Base-by-base conservation (phyloP, 371 early-diverging fungal species). In the Actinomucor elegans region DNA sequence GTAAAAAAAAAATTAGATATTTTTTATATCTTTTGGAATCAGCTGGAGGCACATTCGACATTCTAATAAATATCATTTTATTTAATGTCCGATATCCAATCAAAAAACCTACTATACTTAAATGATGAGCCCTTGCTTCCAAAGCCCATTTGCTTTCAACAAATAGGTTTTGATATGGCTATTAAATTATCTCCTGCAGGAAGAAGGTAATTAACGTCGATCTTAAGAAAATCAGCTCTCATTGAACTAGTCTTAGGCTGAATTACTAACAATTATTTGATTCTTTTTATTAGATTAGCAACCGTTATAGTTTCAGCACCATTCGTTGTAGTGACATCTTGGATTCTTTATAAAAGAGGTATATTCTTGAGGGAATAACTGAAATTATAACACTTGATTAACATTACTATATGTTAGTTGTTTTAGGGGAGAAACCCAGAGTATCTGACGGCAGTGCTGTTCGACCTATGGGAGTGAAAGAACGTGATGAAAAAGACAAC, bases 281-380 rank as follows among this genome's bases (percentile, higher is more conserved):
- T 37, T 18, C 18, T 9, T 17, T 17, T n/a, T 18, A 5, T 32
- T 52, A 76, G 77, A 57, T 55, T 76, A 37, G 66, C 67, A 26
- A 73, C 73, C 1, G 60, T 76, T 26, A 76, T 76, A 36, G 69
- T 76, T 3, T 61, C 77, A 4, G 69, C 64, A n/a, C 77, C 77
- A 9, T 64, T 76, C 48, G 61, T 61, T 15, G 71, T 72, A 8
- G 65, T 60, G 4, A 76, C 77, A 14, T 49, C 69, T 20, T 76
- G 70, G 68, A 76, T 76, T 38, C 46, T 76, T 20, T 76, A 76
- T 48, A 76, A 76, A 40, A 58, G 77, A 64, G 54, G 77, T 64
- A n/a, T n/a, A n/a, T n/a, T n/a, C n/a, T n/a, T n/a, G n/a, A n/a
- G n/a, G n/a, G n/a, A 70, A 59, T 23, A 14, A 24, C 32, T 10